These are phyloP conservation scores for Aspergillus melleus DNA, from an alignment of 2,329 filamentous ascomycete species.

Conservation along the genomic window DNA sequence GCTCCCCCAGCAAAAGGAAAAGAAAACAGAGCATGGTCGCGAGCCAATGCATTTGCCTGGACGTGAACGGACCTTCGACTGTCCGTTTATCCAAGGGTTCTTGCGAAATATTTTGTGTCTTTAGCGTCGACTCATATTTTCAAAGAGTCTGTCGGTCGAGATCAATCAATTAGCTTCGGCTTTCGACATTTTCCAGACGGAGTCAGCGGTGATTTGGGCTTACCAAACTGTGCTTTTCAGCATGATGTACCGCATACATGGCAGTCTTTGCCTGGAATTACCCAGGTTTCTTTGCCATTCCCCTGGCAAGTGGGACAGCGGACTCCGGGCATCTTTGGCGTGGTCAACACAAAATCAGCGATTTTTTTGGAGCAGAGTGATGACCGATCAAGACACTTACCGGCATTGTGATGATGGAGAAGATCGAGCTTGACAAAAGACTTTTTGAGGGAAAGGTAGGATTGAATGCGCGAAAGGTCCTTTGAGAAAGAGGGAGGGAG, in stretches of 20 bases:
- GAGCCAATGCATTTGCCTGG: not conserved
- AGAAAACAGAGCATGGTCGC: not conserved
- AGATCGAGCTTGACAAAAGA: not conserved
- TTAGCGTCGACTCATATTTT: not conserved
- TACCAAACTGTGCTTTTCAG: constrained; percentile 13
- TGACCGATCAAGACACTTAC: constrained; percentile 4
- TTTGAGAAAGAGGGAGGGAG: not conserved
- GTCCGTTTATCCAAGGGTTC: not conserved
- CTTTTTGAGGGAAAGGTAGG: not conserved
- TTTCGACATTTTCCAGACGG: not conserved
- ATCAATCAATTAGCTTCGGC: not conserved
- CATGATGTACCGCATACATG: constrained; percentile 42
- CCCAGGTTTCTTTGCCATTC: constrained; percentile 43
- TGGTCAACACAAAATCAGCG: not conserved
- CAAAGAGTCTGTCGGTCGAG: not conserved
- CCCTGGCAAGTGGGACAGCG: constrained; percentile 41
- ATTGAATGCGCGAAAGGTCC: not conserved
- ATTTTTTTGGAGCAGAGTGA: not conserved
- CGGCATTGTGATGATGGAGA: constrained; percentile 9
- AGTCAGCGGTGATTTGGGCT: not conserved
- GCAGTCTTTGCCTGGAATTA: constrained; percentile 49
- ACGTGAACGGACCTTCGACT: not conserved
- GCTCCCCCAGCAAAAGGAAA: not conserved
- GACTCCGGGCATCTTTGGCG: constrained; percentile 46
- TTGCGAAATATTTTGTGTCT: not conserved